Evolutionary conservation across 495 filamentous ascomycete genomes (phyloP), one percentile per base, ranked within the genome.

Genomic region (Aspergillus indologenus): DNA sequence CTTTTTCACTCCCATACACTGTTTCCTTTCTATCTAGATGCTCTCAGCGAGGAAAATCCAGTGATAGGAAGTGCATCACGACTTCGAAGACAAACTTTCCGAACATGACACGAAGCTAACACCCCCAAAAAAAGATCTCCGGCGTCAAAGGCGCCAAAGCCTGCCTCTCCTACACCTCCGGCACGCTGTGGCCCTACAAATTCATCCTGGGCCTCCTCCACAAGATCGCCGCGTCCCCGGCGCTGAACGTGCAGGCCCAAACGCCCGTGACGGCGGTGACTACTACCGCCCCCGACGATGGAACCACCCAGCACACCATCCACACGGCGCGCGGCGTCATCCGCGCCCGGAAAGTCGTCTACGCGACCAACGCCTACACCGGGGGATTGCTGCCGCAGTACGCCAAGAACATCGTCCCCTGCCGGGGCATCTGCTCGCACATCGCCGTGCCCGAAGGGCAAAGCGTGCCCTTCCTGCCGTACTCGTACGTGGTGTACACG

Each of bases 321-420:
- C 48, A 79, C 44, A 90, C 87, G 0, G 52, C 68, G 14, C 74
- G 84, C 14, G 86, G 86, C 3, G 67, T 56, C 0, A 81, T 90
- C 18, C 61, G 48, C 2, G 77, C 87, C 0, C 63, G 63, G 17
- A 81, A 79, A 56, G 76, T 91, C 1, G 75, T 91, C 11, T 68
- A 90, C 51, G 87, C 88, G 12, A 90, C 87, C 9, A 92, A 92
- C 56, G 89, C 84, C 20, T 91, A 89, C 65, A 87, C 86, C 0
- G 77, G 82, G 11, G 75, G 72, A 4, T 69, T 91, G 2, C 73
- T 81, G 20, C 78, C 81, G 3, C 64, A 74, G 23, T 82, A 90
- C 51, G 80, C 83, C 45, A 79, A 79, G 3, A 63, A 79, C 6
- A 84, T 91, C 31, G 79, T 91, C 0, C 88, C 88, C 0, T 68